Conservation (phyloP, 179 eudicot genomes). For the Pouteria campechiana region DNA sequence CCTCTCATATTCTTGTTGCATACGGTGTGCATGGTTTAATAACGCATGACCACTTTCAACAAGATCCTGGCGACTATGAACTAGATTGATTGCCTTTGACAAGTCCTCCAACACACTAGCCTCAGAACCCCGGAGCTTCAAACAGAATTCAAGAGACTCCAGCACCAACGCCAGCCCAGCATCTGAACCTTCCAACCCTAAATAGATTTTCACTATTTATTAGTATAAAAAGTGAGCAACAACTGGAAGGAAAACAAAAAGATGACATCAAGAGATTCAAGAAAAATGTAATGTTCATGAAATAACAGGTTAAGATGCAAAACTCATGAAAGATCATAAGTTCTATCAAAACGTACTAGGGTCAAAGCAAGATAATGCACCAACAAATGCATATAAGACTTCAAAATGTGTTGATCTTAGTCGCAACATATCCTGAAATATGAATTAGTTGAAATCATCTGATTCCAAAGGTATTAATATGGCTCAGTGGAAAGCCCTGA, state of each 20-base stretch:
- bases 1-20: conserved; percentile 92
- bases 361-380: too few relatives aligned
- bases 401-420: too few relatives aligned
- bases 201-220: conserved; percentile 2
- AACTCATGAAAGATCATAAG: too few relatives aligned
- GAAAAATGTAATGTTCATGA: too few relatives aligned
- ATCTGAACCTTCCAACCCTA: conserved; percentile 73
- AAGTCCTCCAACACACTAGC: conserved; percentile 90
- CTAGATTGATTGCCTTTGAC: conserved; percentile 85
- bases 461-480: too few relatives aligned
- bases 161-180: conserved; percentile 87
- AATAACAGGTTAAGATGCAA: too few relatives aligned
- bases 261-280: too few relatives aligned
- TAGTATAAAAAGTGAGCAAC: neutral
- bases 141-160: conserved; percentile 79
- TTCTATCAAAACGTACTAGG: too few relatives aligned
- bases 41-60: conserved; percentile 96
- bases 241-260: neutral
- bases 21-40: conserved; percentile 77
- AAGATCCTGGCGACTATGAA: conserved; percentile 78
- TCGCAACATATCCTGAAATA: too few relatives aligned
- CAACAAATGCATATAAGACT: too few relatives aligned
- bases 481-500: too few relatives aligned
- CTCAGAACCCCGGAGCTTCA: conserved; percentile 93
- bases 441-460: too few relatives aligned